Evolutionary conservation across 2,329 filamentous ascomycete genomes (phyloP), one percentile per base, ranked within the genome.

Genomic region (Gliomastix tumulicola): DNA sequence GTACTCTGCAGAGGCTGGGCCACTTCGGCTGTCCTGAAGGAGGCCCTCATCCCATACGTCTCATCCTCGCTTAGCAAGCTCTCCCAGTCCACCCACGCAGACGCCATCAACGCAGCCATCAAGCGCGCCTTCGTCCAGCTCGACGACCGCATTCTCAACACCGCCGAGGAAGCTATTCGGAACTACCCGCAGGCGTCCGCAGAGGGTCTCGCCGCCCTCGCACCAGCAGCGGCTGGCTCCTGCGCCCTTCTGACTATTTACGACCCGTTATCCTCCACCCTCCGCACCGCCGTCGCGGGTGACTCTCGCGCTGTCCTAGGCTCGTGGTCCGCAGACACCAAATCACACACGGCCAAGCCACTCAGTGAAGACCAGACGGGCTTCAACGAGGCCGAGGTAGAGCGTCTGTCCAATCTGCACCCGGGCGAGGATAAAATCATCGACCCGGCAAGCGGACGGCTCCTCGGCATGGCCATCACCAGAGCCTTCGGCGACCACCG

Each of bases 271-370:
- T 61, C 62, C 2, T 62, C 63, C 6, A 72, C 62, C 0, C 56
- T 86, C 0, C 71, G 74, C 18, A 77, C 82, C 3, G 82, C 82
- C 1, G 79, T 77, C 42, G 74, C 74, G 0, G 82, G 82, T 1
- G 81, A 86, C 56, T 84, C 76, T 1, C 69, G 80, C 23, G 79
- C 79, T 10, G 77, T 84, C 0, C 63, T 84, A 0, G 81, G 79
- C 2, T 50, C 50, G 3, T 56, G 66, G 57, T 62, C 68, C 11
- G 36, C 58, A 0, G 50, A 62, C 8, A 57, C 62, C 0, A 34
- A 38, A 1, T 61, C 55, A 16, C 84, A 79, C 63, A 53, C 64
- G 3, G 63, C 68, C 1, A 63, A 67, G 6, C 61, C 71, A 2
- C 63, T 86, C 13, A 82, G 78, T 10, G 56, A 65, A 11, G 82